Evolutionary conservation across 805 yeast species (phyloP).

Genomic region (Nakazawaea molendinolei): DNA sequence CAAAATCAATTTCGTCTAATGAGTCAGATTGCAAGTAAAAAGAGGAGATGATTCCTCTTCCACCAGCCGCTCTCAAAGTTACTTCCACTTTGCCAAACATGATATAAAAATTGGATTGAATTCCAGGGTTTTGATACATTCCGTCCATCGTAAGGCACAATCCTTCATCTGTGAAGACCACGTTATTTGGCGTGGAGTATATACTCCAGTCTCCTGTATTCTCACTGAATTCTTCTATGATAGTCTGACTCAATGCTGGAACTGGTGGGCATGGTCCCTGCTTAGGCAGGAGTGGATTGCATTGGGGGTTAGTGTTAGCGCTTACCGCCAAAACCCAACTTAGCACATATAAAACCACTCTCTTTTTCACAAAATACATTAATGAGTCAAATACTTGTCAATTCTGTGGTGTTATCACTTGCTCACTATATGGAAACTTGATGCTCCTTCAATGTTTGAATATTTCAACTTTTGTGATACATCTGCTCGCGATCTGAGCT

Average conservation of each 20-base stretch:
- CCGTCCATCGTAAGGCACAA: slow-evolving; percentile 49
- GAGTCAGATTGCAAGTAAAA: slow-evolving; percentile 79
- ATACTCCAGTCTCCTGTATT: slow-evolving; percentile 37
- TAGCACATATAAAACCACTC: too few relatives aligned
- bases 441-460: not conserved
- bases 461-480: too few relatives aligned
- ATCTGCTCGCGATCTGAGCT: too few relatives aligned
- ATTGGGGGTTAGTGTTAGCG: too few relatives aligned
- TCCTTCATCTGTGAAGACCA: slow-evolving; percentile 52
- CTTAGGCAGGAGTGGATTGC: not conserved
- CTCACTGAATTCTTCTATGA: slow-evolving; percentile 44
- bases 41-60: slow-evolving; percentile 75
- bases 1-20: slow-evolving; percentile 83
- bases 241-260: slow-evolving; percentile 55
- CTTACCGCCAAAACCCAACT: too few relatives aligned
- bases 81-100: slow-evolving; percentile 87
- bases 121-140: slow-evolving; percentile 70
- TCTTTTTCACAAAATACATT: too few relatives aligned
- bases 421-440: too few relatives aligned
- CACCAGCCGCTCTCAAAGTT: slow-evolving; percentile 63
- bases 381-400: too few relatives aligned
- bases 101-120: slow-evolving; percentile 72
- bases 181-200: slow-evolving; percentile 35
- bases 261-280: slow-evolving; percentile 38
- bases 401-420: too few relatives aligned